Evolutionary conservation across 1,284 basidiomycete species (phyloP), one percentile per base, ranked within the genome.

Genomic region (Peniophora sp.): DNA sequence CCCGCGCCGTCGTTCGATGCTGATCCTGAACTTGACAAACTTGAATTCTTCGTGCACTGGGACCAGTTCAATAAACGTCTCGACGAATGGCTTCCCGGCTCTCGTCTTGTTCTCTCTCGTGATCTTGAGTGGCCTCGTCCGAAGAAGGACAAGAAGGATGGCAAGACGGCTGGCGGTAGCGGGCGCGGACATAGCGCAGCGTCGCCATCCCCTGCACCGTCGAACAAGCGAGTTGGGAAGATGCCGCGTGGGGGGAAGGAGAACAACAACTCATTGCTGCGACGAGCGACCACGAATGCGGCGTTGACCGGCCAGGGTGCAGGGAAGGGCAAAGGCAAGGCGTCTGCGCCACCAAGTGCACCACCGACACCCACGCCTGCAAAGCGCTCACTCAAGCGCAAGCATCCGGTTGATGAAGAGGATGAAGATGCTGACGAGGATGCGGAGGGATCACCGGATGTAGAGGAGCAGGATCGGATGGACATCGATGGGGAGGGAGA

Each of bases 121-220:
- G 94, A 97, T 62, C 79, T 99, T 58, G 92, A 97, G 66, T 97
- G 92, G 94, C 97, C 97, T 1, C 92, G 92, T 62, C 95, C 96
- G 0, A 92, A 90, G 61, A 87, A 87, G 64, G 77, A 72, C 49
- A 62, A 60, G 42, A 67, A 54, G 24, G 49, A 61, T 3, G 65
- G 64, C 50, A 53, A 57, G 10, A 61, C 64, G 42, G 52, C 52
- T 8, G 64, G 55, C 36, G 54, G 54, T 57, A 58, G 55, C 47
- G 51, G 51, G 52, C 55, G 51, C 22, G 52, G 27, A 12, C 27
- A 32, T 32, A 32, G 6, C 27, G 27, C 27, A 6, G 27, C 27
- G 27, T 32, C 27, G 27, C 27, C 51, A 8, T 24, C 43, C 6
- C 47, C 54, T 1, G 50, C 56, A 3, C 36, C 47, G 15, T 47